phyloP scores from a whole-genome alignment of 345 rosid genomes.

The Nasturtium officinale region DNA sequence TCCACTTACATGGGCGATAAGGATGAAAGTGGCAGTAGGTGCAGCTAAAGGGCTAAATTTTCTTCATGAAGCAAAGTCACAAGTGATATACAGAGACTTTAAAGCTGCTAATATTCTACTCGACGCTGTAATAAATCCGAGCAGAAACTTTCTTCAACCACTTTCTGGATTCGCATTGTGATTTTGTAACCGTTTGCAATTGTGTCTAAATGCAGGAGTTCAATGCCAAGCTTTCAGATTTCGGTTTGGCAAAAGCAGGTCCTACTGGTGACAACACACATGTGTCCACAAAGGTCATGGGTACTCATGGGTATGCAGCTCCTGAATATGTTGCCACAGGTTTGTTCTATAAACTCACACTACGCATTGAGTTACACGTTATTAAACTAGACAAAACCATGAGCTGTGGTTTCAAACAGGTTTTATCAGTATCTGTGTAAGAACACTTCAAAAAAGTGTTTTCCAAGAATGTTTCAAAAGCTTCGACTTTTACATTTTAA shows the following conservation, averaged over 20 bases:
- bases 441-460: background rate
- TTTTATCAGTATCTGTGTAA: background rate
- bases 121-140: conserved; percentile 62
- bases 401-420: background rate
- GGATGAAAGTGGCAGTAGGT: conserved; percentile 92
- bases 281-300: conserved; percentile 92
- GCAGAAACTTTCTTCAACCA: conserved; percentile 18
- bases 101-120: conserved; percentile 95
- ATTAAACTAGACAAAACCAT: background rate
- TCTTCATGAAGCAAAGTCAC: conserved; percentile 92
- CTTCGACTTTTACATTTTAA: background rate
- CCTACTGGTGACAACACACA: conserved; percentile 97
- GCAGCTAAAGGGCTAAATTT: conserved; percentile 94
- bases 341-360: conserved; percentile 34
- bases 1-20: conserved; percentile 89
- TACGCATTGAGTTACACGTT: background rate
- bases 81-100: conserved; percentile 93
- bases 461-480: conserved; percentile 2
- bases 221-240: conserved; percentile 92
- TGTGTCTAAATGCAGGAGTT: conserved; percentile 59
- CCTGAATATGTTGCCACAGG: conserved; percentile 99
- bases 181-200: background rate
- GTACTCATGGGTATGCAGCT: conserved; percentile 96
- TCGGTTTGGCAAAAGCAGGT: conserved; percentile 98
- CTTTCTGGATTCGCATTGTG: background rate